These are phyloP conservation scores for Neospermospora avenae DNA, from an alignment of 2,329 filamentous ascomycete genomes.

Conservation along the genomic window DNA sequence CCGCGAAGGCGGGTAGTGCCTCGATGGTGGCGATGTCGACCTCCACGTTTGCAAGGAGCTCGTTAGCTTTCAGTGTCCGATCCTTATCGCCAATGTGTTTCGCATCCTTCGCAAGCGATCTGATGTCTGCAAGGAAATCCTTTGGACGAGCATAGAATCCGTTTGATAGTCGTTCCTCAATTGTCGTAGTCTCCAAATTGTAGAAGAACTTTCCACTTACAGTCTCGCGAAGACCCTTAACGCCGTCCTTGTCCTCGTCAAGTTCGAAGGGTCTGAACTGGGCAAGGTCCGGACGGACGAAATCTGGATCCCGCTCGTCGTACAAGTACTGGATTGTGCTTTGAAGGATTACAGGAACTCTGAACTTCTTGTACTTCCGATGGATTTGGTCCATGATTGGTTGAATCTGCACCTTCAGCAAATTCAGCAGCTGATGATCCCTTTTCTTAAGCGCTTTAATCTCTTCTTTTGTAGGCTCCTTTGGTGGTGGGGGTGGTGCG, in stretches of 20 bases:
- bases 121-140: conserved; percentile 87
- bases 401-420: conserved; percentile 84
- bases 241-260: conserved; percentile 73
- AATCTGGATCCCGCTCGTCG: conserved; percentile 75
- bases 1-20: conserved; percentile 60
- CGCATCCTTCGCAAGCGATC: conserved; percentile 79
- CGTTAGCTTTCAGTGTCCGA: conserved; percentile 80
- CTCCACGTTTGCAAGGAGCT: conserved; percentile 88
- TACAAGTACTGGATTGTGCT: conserved; percentile 75
- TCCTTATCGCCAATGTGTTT: conserved; percentile 80
- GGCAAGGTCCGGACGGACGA: conserved; percentile 49
- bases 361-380: conserved; percentile 82
- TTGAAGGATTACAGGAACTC: conserved; percentile 73
- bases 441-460: conserved; percentile 75
- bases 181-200: conserved; percentile 88
- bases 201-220: conserved; percentile 84
- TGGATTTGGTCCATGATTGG: conserved; percentile 98
- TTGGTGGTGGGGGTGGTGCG: conserved; percentile 68
- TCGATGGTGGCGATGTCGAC: conserved; percentile 84
- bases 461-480: conserved; percentile 70
- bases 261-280: conserved; percentile 75
- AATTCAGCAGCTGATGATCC: conserved; percentile 80
- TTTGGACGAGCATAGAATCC: conserved; percentile 90
- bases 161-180: conserved; percentile 94
- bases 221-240: conserved; percentile 71